Percentiles rank a stretch among this genome's conserved stretches.
Conservation (phyloP, 129 eudicot genomes). For the Chrysanthemum seticuspe region DNA sequence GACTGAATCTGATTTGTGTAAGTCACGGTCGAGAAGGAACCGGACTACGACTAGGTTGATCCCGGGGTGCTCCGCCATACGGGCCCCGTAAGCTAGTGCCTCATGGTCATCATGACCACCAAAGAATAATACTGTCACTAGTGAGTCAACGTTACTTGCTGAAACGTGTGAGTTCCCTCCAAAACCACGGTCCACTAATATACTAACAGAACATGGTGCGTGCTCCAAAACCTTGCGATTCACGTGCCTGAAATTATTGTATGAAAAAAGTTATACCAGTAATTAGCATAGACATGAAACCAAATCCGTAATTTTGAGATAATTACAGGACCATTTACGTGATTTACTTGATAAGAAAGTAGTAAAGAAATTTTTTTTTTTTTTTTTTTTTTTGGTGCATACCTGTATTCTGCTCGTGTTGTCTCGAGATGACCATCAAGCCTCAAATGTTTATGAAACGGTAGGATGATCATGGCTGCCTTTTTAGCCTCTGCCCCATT, state of each 20-base stretch:
- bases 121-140: constrained; percentile 60
- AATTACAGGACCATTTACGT: no score
- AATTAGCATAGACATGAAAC: no score
- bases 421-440: constrained; percentile 79
- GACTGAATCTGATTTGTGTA: constrained; percentile 31
- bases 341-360: no score
- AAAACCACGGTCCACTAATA: constrained; percentile 82
- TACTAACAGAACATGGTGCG: constrained; percentile 88
- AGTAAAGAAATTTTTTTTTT: no score
- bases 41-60: constrained; percentile 60
- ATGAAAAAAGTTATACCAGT: no score
- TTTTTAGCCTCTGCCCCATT: constrained; percentile 59
- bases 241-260: constrained; percentile 35
- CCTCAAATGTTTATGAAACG: constrained; percentile 77
- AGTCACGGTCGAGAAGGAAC: constrained; percentile 42
- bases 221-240: constrained; percentile 73
- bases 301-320: no score
- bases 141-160: constrained; percentile 72
- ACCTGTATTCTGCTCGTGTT: constrained; percentile 61
- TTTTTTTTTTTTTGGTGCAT: not conserved
- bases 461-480: constrained; percentile 64
- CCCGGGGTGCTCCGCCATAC: constrained; percentile 98
- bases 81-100: constrained; percentile 73
- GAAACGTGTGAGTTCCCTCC: constrained; percentile 76
- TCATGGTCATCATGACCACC: constrained; percentile 96